Conservation (phyloP, 495 filamentous ascomycete genomes). For the Penicillium soppii region DNA sequence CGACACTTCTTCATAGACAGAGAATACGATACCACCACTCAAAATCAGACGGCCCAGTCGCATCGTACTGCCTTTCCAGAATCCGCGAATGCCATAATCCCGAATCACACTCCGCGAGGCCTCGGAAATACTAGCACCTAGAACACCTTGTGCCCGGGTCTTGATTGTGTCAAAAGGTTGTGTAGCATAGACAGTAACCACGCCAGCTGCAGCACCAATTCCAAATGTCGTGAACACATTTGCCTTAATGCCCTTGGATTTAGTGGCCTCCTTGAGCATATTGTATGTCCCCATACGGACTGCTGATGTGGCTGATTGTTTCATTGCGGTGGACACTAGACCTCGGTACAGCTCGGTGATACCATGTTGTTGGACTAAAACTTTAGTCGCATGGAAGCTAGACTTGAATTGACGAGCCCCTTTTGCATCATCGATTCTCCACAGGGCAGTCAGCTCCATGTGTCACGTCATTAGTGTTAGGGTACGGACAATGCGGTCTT, state of each 20-base stretch:
- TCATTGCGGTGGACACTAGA: conserved; percentile 61
- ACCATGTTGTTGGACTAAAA: conserved; percentile 51
- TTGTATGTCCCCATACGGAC: conserved; percentile 69
- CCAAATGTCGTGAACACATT: conserved; percentile 54
- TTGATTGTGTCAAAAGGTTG: conserved; percentile 71
- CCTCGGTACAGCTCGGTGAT: conserved; percentile 57
- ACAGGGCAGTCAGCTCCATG: neutral
- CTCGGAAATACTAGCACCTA: conserved; percentile 48
- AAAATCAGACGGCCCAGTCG: conserved; percentile 60
- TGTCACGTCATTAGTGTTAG: neutral
- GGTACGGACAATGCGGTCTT: conserved; percentile 59
- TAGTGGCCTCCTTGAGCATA: conserved; percentile 61
- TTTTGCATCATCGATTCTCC: conserved; percentile 62
- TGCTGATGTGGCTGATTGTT: conserved; percentile 63
- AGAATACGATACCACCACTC: conserved; percentile 65
- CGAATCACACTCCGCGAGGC: conserved; percentile 50
- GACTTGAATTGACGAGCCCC: conserved; percentile 49
- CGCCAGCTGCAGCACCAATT: conserved; percentile 60
- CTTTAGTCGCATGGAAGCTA: conserved; percentile 46
- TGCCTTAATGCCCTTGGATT: conserved; percentile 37
- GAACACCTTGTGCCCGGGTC: conserved; percentile 59
- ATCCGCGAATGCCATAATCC: conserved; percentile 57
- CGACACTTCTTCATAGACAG: conserved; percentile 58
- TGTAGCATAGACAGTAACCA: conserved; percentile 59
- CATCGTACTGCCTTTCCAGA: conserved; percentile 70